Conservation (phyloP, 106 monocot species). For the Vanilla planifolia region DNA sequence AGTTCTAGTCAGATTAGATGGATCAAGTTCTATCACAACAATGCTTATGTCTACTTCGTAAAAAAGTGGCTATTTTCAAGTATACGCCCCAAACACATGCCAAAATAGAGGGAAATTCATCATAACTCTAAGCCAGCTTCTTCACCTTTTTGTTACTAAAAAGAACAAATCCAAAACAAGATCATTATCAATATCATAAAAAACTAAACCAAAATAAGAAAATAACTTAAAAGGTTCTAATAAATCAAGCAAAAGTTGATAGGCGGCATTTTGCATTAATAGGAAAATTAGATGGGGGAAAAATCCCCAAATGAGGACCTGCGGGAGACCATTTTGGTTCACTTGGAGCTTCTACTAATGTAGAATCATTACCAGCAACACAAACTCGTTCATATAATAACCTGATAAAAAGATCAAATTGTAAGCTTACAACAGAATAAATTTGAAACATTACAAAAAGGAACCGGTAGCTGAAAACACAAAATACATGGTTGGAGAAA, state of each 20-base stretch:
- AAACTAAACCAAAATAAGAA: not conserved
- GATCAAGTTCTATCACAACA: too few species aligned
- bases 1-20: too few species aligned
- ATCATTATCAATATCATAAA: not conserved
- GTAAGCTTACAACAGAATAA: not conserved
- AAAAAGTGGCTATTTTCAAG: too few species aligned
- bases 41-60: too few species aligned
- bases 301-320: conserved; percentile 29
- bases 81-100: too few species aligned
- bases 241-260: not conserved
- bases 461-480: not conserved
- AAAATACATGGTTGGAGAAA: not conserved
- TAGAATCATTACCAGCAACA: conserved; percentile 72
- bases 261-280: not conserved
- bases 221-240: too few species aligned
- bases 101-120: too few species aligned
- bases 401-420: conserved; percentile 23
- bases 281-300: not conserved
- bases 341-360: conserved; percentile 57
- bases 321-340: conserved; percentile 91
- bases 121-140: too few species aligned
- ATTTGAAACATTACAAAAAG: not conserved
- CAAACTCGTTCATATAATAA: conserved; percentile 49
- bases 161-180: too few species aligned
- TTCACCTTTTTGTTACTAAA: too few species aligned